A percentile compares a stretch with the other conserved stretches of the same genome.
These are phyloP conservation scores for Dactylellina haptotyla DNA, from an alignment of 2,329 filamentous ascomycete species.

Conservation along the genomic window DNA sequence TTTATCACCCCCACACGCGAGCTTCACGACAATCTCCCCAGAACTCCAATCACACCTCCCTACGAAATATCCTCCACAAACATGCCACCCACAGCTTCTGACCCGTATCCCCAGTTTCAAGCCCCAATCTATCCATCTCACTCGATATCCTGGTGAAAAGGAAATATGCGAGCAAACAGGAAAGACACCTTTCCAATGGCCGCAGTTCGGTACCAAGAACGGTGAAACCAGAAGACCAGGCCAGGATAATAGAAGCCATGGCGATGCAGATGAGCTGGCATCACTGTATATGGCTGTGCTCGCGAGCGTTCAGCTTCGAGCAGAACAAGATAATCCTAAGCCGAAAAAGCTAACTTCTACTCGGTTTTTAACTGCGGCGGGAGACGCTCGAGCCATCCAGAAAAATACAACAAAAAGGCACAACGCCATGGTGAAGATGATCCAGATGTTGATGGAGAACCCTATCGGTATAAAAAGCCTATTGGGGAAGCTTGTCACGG, in stretches of 20 bases:
- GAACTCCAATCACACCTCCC: neutral
- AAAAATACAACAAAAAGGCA: neutral
- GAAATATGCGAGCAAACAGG: slow-evolving; percentile 6
- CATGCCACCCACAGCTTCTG: slow-evolving; percentile 7
- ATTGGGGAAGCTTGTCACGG: neutral
- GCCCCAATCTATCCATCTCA: neutral
- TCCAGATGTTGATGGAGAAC: neutral
- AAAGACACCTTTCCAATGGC: slow-evolving; percentile 4
- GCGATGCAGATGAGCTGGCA: neutral
- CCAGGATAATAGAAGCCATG: neutral
- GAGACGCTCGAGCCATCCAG: slow-evolving; percentile 2
- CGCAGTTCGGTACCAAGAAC: neutral
- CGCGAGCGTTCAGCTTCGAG: neutral
- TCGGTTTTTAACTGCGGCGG: neutral
- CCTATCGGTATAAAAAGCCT: neutral
- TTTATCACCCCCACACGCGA: neutral
- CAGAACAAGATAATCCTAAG: neutral
- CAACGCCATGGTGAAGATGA: slow-evolving; percentile 17
- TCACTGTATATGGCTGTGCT: neutral
- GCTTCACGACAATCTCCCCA: slow-evolving; percentile 21
- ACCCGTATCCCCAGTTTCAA: neutral
- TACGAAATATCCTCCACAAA: slow-evolving; percentile 22
- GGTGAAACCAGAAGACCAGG: neutral
- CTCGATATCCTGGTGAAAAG: slow-evolving; percentile 1
- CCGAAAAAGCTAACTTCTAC: neutral